Evolutionary conservation across 345 rosid genomes (phyloP).

Genomic region (Mercurialis annua): DNA sequence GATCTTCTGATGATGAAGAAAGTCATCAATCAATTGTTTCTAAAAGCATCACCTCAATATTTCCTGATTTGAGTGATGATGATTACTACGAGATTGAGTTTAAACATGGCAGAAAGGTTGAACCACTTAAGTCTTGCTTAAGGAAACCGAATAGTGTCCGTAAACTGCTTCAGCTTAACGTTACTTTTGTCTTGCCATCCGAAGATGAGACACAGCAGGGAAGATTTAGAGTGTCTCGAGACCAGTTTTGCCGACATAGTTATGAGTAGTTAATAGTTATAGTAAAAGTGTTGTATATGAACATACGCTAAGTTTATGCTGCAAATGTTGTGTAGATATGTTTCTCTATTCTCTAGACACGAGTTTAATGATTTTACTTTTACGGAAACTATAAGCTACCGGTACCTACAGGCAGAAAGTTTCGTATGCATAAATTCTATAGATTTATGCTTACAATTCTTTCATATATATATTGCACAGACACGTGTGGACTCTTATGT

Average conservation of each 20-base stretch:
- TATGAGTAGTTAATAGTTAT: not conserved
- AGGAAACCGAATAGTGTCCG: constrained; percentile 33
- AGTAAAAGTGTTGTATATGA: not conserved
- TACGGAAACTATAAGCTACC: not conserved
- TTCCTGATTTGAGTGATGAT: constrained; percentile 5
- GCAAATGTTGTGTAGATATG: not conserved
- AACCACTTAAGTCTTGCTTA: constrained; percentile 33
- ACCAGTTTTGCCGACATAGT: not conserved
- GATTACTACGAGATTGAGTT: not conserved
- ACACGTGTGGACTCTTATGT: too few relatives aligned
- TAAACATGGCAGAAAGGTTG: constrained; percentile 12
- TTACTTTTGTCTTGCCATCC: constrained; percentile 31
- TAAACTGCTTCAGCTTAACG: constrained; percentile 27
- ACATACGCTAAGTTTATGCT: not conserved
- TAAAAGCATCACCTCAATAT: not conserved
- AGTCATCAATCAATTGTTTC: not conserved
- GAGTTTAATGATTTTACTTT: not conserved
- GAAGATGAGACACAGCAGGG: constrained; percentile 16
- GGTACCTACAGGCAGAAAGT: not conserved
- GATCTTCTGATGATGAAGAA: constrained; percentile 7
- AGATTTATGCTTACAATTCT: constrained; percentile 14
- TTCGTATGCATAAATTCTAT: constrained; percentile 10
- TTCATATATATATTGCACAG: too few relatives aligned
- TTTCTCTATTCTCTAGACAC: not conserved
- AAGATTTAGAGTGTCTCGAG: constrained; percentile 1